Evolutionary conservation across 1,284 basidiomycete species (phyloP), one percentile per base, ranked within the genome.

Genomic region (Cryptococcus floricola): DNA sequence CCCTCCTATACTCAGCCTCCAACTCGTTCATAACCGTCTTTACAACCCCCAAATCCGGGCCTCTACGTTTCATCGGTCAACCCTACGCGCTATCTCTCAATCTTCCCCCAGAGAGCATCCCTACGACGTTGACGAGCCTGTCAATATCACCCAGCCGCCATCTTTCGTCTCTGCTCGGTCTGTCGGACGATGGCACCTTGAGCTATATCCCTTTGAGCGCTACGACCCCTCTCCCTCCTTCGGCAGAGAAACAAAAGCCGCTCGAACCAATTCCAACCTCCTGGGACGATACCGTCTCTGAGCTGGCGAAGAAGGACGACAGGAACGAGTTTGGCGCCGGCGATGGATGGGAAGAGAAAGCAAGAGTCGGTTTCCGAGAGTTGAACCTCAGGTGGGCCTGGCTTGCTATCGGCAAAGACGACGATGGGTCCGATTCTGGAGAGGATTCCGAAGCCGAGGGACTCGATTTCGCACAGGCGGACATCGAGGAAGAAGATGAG

Each of bases 351-450:
- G 28, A 28, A n/a, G 57, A 61, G n/a, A 61, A 57, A 46, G 53
- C 53, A 4, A 53, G 41, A 16, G 65, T 61, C 9, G 57, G 45
- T 14, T 53, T 54, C 14, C 50, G 48, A 25, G 57, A 63, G 8
- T n/a, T 65, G 13, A 53, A 67, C 16, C 43, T 62, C 2, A 52
- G 68, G 23, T 69, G 69, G 67, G 67, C 62, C 13, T 73, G 71
- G 71, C 42, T 61, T 2, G 58, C 31, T 19, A 50, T 50, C 48
- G 38, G 18, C 9, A 34, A 19, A 18, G 18, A 19, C 14, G 42
- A 34, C 10, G 31, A 34, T 34, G 31, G 31, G 10, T 34, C 31
- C 31, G 31, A 34, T 34, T 34, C 3, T 6, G 31, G 10, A 6
- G 31, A 10, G 7, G 5, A 34, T 10, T 34, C 3, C 5, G 31